Percentiles rank a stretch among this genome's conserved stretches.
Conservation (phyloP, 805 yeast genomes). For the Peterozyma toletana region DNA sequence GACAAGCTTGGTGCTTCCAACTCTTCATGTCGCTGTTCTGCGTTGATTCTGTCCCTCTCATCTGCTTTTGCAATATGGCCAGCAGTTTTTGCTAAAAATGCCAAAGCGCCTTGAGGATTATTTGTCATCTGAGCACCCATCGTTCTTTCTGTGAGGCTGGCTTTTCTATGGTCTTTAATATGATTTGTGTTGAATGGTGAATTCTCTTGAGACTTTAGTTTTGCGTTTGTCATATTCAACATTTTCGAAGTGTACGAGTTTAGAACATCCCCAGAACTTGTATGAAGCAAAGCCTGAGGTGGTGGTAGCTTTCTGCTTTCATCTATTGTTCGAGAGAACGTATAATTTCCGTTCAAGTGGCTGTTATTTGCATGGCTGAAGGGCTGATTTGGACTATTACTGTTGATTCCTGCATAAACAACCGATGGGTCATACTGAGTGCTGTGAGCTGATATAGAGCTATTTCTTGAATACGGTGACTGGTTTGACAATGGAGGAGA, state of each 20-base stretch:
- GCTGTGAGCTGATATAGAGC: not conserved
- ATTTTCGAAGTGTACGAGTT: slow-evolving; percentile 6
- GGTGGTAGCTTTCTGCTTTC: slow-evolving; percentile 2
- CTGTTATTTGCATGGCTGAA: not conserved
- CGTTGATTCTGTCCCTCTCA: slow-evolving; percentile 54
- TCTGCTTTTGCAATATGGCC: slow-evolving; percentile 69
- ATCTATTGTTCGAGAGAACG: not conserved
- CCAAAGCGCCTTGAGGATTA: slow-evolving; percentile 50
- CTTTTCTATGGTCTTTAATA: not conserved
- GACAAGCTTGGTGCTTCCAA: slow-evolving; percentile 25
- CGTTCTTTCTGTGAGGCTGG: not conserved
- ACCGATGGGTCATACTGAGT: not conserved
- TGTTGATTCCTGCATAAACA: not conserved
- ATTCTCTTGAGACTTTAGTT: not conserved
- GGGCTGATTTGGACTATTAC: not conserved
- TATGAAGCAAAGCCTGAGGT: slow-evolving; percentile 3
- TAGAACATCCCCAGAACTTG: slow-evolving; percentile 2
- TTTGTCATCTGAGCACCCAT: not conserved
- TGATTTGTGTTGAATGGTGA: not conserved
- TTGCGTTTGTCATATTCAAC: slow-evolving; percentile 3
- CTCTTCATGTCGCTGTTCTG: slow-evolving; percentile 37
- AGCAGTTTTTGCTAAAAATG: slow-evolving; percentile 71
- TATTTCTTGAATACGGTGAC: not conserved
- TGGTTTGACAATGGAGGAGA: too few relatives aligned
- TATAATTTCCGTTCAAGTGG: not conserved